Base-by-base conservation (phyloP, 2,329 filamentous ascomycete species). In the Sarocladium brachiariae region DNA sequence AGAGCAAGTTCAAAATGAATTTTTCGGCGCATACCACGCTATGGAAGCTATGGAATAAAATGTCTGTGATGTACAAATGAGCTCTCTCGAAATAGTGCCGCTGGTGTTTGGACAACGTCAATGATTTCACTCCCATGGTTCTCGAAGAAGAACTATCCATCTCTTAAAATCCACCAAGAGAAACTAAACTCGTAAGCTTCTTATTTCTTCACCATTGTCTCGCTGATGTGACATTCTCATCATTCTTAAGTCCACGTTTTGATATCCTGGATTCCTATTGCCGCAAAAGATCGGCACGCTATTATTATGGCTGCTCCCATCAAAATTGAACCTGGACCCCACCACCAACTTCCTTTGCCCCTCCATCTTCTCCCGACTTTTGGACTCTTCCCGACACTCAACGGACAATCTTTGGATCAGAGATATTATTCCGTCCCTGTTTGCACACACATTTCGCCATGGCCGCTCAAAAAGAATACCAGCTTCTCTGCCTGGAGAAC, bases 401-500 rank as follows among this genome's bases (percentile, higher is more conserved):
- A n/a, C n/a, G n/a, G n/a, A n/a, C n/a, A n/a, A n/a, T n/a, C n/a
- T n/a, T n/a, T n/a, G n/a, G n/a, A n/a, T n/a, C n/a, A n/a, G n/a
- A n/a, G n/a, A n/a, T n/a, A n/a, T n/a, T n/a, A n/a, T n/a, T n/a
- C n/a, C n/a, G n/a, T n/a, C n/a, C 23, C 50, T 41, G 23, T 31
- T 49, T 27, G 37, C 21, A 47, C 25, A 54, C 50, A 53, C 52
- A 8, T 27, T 27, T 30, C 63, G 74, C 64, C 57, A 95, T 95
- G 89, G 78, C 87, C 65, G 70, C 84, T 60, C 66, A 71, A 61
- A 86, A 90, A 73, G 85, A 90, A 71, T 97, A 86, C 75, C 78
- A 88, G 70, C 86, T 99, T 63, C 80, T 97, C 65, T 93, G 87
- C 72, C 75, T 99, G 63, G 93, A 96, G 85, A 99, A 99, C 73